Evolutionary conservation across 495 filamentous ascomycete species (phyloP).

Genomic region (Aspergillus baeticus): DNA sequence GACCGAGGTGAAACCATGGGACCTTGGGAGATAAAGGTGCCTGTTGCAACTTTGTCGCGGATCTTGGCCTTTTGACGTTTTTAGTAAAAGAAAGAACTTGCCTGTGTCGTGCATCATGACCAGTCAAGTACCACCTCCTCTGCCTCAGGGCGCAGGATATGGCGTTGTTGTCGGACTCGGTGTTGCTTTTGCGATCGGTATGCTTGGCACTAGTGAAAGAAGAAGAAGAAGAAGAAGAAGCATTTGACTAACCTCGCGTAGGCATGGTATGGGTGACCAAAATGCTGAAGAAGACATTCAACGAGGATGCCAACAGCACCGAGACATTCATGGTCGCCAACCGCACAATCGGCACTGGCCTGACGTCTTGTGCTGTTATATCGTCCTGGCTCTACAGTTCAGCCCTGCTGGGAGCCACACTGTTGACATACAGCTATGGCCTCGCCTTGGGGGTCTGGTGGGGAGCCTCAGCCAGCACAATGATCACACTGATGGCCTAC

Average conservation of each 20-base stretch:
- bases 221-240: too few species aligned
- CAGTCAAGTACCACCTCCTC: slow-evolving; percentile 7
- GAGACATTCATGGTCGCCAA: slow-evolving; percentile 9
- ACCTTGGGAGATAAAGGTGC: too few species aligned
- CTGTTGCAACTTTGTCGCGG: too few species aligned
- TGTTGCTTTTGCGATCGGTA: slow-evolving; percentile 33
- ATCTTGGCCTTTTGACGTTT: too few species aligned
- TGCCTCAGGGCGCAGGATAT: slow-evolving; percentile 38
- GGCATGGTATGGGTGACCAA: slow-evolving; percentile 1
- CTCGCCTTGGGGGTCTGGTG: background rate
- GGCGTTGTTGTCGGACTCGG: slow-evolving; percentile 52
- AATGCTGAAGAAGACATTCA: background rate
- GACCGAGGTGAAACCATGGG: too few species aligned
- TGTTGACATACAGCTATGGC: background rate
- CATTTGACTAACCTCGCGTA: background rate
- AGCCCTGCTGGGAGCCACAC: background rate
- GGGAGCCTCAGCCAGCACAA: slow-evolving; percentile 4
- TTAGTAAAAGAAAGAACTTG: too few species aligned
- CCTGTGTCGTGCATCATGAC: too few species aligned
- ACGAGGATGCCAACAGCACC: slow-evolving; percentile 4
- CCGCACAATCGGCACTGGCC: slow-evolving; percentile 1
- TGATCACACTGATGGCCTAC: slow-evolving; percentile 1
- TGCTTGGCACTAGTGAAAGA: too few species aligned
- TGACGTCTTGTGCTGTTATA: slow-evolving; percentile 5
- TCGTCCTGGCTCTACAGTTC: slow-evolving; percentile 6